phyloP scores from a whole-genome alignment of 768 basidiomycete genomes.

The Wakefieldia striispora region DNA sequence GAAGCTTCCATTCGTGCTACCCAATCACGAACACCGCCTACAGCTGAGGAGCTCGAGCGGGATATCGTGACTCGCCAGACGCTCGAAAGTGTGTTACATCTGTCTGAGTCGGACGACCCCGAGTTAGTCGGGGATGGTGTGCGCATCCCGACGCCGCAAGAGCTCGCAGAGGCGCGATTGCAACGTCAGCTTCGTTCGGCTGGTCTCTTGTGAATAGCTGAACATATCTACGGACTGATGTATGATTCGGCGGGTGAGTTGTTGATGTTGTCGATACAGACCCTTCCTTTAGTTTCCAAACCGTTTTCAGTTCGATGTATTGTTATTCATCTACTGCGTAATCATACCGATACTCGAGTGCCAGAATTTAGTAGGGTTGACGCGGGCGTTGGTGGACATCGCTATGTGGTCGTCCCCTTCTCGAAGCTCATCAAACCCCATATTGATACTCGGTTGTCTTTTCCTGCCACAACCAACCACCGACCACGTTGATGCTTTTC shows the following conservation, averaged over 20 bases:
- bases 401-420: neutral
- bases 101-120: constrained; percentile 32
- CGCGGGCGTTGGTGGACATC: no score
- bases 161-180: constrained; percentile 45
- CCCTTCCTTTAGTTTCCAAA: no score
- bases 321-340: no score
- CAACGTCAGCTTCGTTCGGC: constrained; percentile 50
- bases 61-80: constrained; percentile 52
- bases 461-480: constrained; percentile 65
- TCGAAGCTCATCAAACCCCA: constrained; percentile 45
- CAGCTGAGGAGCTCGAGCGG: constrained; percentile 46
- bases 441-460: constrained; percentile 67
- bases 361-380: no score
- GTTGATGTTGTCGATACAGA: neutral
- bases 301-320: no score
- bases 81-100: constrained; percentile 51
- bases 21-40: constrained; percentile 20
- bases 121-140: constrained; percentile 1
- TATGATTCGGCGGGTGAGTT: constrained; percentile 4
- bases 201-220: constrained; percentile 43
- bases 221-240: neutral
- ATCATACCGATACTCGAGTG: no score
- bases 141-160: constrained; percentile 28
- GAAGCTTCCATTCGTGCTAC: constrained; percentile 63
- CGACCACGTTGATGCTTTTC: constrained; percentile 44